Base-by-base conservation (phyloP, 192 early-diverging fungal genomes). In the Allomyces macrogynus region DNA sequence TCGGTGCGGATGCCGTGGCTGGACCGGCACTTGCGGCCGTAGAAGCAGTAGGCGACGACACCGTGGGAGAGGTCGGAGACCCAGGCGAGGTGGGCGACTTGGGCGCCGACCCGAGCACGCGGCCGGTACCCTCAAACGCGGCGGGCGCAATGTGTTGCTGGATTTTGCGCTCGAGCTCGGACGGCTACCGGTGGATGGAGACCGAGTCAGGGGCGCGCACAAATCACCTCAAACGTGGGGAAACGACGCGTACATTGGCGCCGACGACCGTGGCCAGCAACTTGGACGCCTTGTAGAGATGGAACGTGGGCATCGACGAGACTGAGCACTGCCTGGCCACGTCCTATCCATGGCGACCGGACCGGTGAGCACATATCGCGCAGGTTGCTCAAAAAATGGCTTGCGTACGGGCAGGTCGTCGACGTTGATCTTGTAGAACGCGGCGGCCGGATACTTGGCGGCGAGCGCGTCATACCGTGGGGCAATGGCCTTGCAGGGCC, bases 401-500 rank as follows among this genome's bases (percentile, higher is more conserved):
- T 40, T 8, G 32, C 32, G 32, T 40, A 40, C 49, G 20, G 49
- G 49, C 49, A 57, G 5, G 20, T 57, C 49, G 20, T 57, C 49
- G 16, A 57, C 49, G 49, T 57, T 57, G 49, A 57, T 57, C 49
- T 57, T 57, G 49, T 20, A 20, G 49, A 57, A 57, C 9, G 12
- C 16, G 16, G 20, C 49, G 5, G 49, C 20, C 16, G 49, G 20
- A 16, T 57, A 57, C 16, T 20, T 57, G 49, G 49, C 12, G 2
- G 49, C 12, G 16, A 57, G 49, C 49, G 49, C 12, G 49, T 57
- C 49, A 5, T 20, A n/a, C 20, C 20, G 12, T 10, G 49, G 49
- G 49, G 49, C 49, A 57, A 57, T 57, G 49, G 49, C 49, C 49
- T 57, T 57, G 49, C 49, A 57, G 12, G 49, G 49, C 49, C 49